phyloP scores from a whole-genome alignment of 2,329 filamentous ascomycete species.

The Fusarium brevicatenulatum region DNA sequence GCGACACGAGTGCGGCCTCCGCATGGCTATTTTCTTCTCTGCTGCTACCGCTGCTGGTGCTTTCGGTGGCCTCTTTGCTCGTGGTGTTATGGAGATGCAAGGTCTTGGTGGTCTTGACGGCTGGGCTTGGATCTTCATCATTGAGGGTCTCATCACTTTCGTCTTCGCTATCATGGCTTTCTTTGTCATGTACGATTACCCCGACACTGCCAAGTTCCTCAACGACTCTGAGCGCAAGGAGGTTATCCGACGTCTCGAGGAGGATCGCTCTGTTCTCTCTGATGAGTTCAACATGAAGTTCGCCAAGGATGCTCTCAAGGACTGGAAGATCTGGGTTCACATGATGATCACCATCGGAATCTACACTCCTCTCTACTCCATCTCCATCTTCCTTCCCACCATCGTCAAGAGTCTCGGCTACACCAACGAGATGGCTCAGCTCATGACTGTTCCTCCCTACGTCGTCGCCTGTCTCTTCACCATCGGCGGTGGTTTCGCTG shows the following conservation, averaged over 20 bases:
- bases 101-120: slow-evolving; percentile 63
- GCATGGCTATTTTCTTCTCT: slow-evolving; percentile 69
- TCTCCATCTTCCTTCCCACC: slow-evolving; percentile 52
- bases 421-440: slow-evolving; percentile 50
- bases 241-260: slow-evolving; percentile 55
- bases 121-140: slow-evolving; percentile 85
- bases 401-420: slow-evolving; percentile 52
- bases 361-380: slow-evolving; percentile 53
- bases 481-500: slow-evolving; percentile 55
- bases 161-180: slow-evolving; percentile 57
- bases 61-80: slow-evolving; percentile 70
- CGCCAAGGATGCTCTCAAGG: slow-evolving; percentile 64
- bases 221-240: slow-evolving; percentile 54
- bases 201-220: slow-evolving; percentile 62
- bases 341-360: slow-evolving; percentile 72
- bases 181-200: slow-evolving; percentile 69
- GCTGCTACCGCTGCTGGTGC: slow-evolving; percentile 69
- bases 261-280: slow-evolving; percentile 58
- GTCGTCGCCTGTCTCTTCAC: slow-evolving; percentile 52
- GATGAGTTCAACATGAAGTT: slow-evolving; percentile 68
- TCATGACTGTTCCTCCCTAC: slow-evolving; percentile 54
- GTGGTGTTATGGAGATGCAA: slow-evolving; percentile 67
- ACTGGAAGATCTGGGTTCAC: slow-evolving; percentile 66
- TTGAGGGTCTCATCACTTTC: slow-evolving; percentile 66
- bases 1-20: slow-evolving; percentile 68